Evolutionary conservation across 2,329 filamentous ascomycete species (phyloP), one percentile per base, ranked within the genome.

Genomic region (Colletotrichum sp.): DNA sequence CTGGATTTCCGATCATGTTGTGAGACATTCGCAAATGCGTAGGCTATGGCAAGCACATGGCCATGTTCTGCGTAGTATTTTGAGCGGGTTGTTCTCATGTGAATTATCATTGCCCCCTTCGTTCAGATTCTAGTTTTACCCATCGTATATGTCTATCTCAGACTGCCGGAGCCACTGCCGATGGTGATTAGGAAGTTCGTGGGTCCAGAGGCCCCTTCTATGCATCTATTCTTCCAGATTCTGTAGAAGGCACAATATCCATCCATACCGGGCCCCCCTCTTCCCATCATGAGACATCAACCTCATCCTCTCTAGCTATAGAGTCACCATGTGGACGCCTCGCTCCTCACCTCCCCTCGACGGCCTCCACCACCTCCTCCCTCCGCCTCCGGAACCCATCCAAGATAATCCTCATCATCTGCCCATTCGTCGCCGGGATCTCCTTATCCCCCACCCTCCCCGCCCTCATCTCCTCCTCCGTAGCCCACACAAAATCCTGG

Each of bases 401-500:
- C 28, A 81, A 67, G 10, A 86, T 72, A 36, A 82, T 28, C 30
- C 73, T 81, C 61, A 70, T 78, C 74, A 82, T 80, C 61, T 81
- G 70, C 10, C 55, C n/a, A 66, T 79, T 81, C 38, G 84, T 84
- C 3, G 73, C 28, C 4, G 81, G 80, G 48, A 86, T 81, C 72
- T 78, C 72, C 67, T 77, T 79, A 21, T 81, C 81, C n/a, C 75
- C 81, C 10, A 79, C 74, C 70, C 52, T 80, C 74, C 82, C 79
- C 8, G n/a, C 76, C 75, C 66, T 73, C 8, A 84, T 81, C 78
- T 87, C 85, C 18, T 83, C 83, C 80, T 86, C 83, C 1, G 81
- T 81, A 12, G 82, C 85, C 86, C 86, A 87, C 13, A 83, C 78
- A 70, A 77, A 87, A 24, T 81, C 82, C 79, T 84, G 82, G 76